These are phyloP conservation scores for Erigeron canadensis DNA, from an alignment of 129 eudicot species.

Conservation along the genomic window DNA sequence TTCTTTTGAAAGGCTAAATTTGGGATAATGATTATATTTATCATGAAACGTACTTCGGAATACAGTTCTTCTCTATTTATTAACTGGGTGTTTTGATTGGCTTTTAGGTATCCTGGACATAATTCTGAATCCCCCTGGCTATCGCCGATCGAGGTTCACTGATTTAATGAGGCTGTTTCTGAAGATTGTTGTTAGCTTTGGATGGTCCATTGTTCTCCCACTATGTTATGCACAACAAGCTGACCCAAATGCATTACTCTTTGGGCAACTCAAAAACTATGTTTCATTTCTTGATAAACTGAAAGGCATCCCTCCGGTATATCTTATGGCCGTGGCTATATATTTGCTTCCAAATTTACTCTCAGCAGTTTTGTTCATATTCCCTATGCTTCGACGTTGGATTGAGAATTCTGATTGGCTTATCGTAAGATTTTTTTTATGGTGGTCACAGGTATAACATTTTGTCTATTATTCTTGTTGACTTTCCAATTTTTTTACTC, in stretches of 20 bases:
- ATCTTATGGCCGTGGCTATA: constrained; percentile 68
- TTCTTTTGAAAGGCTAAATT: too few relatives aligned
- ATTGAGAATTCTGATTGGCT: constrained; percentile 96
- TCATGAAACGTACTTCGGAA: background rate
- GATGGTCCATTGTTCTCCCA: constrained; percentile 77
- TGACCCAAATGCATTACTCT: constrained; percentile 31
- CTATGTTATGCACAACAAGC: constrained; percentile 56
- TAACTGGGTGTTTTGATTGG: background rate
- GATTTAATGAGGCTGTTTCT: constrained; percentile 64
- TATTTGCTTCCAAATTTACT: constrained; percentile 79
- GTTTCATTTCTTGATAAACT: constrained; percentile 53
- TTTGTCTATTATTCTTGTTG: constrained; percentile 5
- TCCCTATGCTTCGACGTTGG: constrained; percentile 97
- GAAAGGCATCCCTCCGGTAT: constrained; percentile 78
- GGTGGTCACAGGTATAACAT: constrained; percentile 97
- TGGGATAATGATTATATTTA: background rate
- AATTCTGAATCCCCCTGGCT: constrained; percentile 76
- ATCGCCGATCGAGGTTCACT: constrained; percentile 71
- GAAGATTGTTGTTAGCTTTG: constrained; percentile 72
- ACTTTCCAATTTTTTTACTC: constrained; percentile 3
- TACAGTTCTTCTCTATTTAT: constrained; percentile 13
- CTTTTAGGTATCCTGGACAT: constrained; percentile 80
- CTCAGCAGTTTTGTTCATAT: constrained; percentile 66
- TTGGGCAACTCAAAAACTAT: constrained; percentile 35
- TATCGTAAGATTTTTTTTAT: constrained; percentile 71